Conservation (phyloP, 1,139 yeast species). For the Geotrichum carabidarum region DNA sequence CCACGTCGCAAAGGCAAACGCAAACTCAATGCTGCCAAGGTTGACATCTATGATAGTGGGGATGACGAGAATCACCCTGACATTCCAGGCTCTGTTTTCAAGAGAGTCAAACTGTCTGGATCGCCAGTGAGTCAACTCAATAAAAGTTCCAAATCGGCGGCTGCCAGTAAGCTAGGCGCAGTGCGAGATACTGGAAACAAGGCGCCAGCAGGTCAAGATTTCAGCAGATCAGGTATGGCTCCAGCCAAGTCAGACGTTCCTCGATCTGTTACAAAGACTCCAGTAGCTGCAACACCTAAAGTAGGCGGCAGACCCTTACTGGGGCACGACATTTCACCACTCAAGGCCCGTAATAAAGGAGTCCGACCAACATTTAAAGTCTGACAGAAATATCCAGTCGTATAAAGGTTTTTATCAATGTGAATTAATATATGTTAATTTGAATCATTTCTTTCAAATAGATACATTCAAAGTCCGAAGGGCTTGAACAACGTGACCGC, state of each 20-base stretch:
- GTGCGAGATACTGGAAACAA: not conserved
- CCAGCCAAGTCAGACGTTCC: not conserved
- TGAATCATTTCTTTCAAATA: too few species aligned
- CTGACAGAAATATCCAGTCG: not conserved
- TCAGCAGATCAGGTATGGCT: not conserved
- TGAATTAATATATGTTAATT: too few species aligned
- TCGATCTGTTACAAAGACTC: not conserved
- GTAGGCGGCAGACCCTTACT: not conserved
- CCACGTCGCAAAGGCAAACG: constrained; percentile 7
- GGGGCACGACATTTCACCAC: constrained; percentile 8
- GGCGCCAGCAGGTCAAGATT: not conserved
- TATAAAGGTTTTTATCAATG: too few species aligned
- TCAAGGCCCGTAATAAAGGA: constrained; percentile 4
- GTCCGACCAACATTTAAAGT: constrained; percentile 3
- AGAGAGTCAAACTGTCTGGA: constrained; percentile 20
- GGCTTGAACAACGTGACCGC: too few species aligned
- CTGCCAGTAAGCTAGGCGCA: not conserved
- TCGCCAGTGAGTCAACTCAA: not conserved
- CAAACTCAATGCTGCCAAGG: constrained; percentile 6
- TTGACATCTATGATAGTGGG: not conserved
- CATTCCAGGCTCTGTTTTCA: constrained; percentile 26
- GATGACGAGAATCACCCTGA: constrained; percentile 25
- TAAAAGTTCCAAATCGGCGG: too few species aligned
- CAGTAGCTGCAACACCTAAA: not conserved
- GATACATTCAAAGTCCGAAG: too few species aligned